Base-by-base conservation (phyloP, 164 flowering plant genomes). In the Cinnamomum chago region DNA sequence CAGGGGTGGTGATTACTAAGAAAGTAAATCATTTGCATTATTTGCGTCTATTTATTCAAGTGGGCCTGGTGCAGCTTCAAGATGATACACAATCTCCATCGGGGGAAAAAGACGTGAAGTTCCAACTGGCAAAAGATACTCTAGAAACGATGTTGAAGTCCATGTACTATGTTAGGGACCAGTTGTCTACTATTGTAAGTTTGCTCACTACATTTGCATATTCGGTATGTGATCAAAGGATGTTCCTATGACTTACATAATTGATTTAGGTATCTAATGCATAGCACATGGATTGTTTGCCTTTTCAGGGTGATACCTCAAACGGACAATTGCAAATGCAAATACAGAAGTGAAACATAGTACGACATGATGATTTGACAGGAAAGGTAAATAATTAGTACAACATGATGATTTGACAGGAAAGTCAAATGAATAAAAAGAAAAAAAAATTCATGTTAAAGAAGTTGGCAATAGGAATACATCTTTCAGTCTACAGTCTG, bases 141-240 rank as follows among this genome's bases (percentile, higher is more conserved):
- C 75, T 87, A 33, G 87, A 88, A 14, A 83, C 89, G 65, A 89
- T 88, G 91, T 67, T 86, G 78, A 82, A 67, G 62, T 86, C 91
- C 33, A 86, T 90, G 93, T 82, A 86, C 73, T 67, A 67, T 33
- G 85, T 88, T 40, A 84, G 85, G 79, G 90, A 88, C 50, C 87
- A 88, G 72, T 81, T 88, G 62, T 83, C 87, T 40, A 73, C 73
- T 65, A 58, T 40, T 67, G 85, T 84, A 66, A 73, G 81, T 71
- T 27, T 69, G 68, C 3, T 62, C 65, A 55, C 23, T 75, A 50
- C n/a, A 35, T 22, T 20, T 68, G 58, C 52, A 3, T 20, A 10
- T n/a, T 70, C 35, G 1, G 72, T 3, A 50, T 15, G 17, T 69
- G 52, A 40, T 40, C 47, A 40, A 40, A 40, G 47, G 47, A 40